These are phyloP conservation scores for Phytophthora quininea DNA, from an alignment of 352 stramenopile species.

Conservation along the genomic window DNA sequence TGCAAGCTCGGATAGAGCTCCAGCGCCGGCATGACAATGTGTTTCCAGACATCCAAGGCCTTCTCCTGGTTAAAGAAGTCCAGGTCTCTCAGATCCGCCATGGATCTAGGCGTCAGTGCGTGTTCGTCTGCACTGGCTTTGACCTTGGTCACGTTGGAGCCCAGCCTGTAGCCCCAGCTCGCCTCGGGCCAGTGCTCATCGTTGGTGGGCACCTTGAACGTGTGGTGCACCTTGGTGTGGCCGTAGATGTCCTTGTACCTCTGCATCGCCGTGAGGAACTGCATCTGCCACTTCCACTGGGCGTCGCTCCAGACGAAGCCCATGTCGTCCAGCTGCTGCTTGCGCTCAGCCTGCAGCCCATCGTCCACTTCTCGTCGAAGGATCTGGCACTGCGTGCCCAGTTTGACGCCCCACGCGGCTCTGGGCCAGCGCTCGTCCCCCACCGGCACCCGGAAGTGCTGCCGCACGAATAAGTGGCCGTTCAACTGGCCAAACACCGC, in stretches of 20 bases:
- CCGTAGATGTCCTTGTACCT: slow-evolving; percentile 83
- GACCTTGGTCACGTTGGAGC: slow-evolving; percentile 63
- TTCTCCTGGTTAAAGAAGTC: slow-evolving; percentile 46
- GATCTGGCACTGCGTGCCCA: slow-evolving; percentile 91
- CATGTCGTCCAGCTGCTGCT: slow-evolving; percentile 57
- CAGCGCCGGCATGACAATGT: slow-evolving; percentile 49
- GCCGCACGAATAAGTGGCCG: slow-evolving; percentile 92
- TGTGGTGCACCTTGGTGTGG: slow-evolving; percentile 88
- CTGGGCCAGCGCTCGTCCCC: slow-evolving; percentile 80
- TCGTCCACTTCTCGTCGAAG: slow-evolving; percentile 62
- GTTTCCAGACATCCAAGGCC: slow-evolving; percentile 37
- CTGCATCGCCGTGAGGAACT: slow-evolving; percentile 70
- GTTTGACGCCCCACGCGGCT: slow-evolving; percentile 86
- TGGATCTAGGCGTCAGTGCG: slow-evolving; percentile 18
- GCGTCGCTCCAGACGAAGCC: slow-evolving; percentile 74
- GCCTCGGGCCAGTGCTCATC: slow-evolving; percentile 79
- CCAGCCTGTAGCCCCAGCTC: slow-evolving; percentile 80
- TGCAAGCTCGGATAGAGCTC: slow-evolving; percentile 36
- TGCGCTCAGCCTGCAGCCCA: slow-evolving; percentile 31
- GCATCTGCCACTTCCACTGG: slow-evolving; percentile 72
- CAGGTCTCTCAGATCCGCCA: slow-evolving; percentile 46
- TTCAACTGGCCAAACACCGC: slow-evolving; percentile 81
- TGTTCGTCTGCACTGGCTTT: slow-evolving; percentile 42
- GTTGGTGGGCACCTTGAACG: slow-evolving; percentile 86
- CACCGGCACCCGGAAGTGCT: slow-evolving; percentile 86